These are phyloP conservation scores for Aspergillus candidus DNA, from an alignment of 2,329 filamentous ascomycete genomes.

Conservation along the genomic window DNA sequence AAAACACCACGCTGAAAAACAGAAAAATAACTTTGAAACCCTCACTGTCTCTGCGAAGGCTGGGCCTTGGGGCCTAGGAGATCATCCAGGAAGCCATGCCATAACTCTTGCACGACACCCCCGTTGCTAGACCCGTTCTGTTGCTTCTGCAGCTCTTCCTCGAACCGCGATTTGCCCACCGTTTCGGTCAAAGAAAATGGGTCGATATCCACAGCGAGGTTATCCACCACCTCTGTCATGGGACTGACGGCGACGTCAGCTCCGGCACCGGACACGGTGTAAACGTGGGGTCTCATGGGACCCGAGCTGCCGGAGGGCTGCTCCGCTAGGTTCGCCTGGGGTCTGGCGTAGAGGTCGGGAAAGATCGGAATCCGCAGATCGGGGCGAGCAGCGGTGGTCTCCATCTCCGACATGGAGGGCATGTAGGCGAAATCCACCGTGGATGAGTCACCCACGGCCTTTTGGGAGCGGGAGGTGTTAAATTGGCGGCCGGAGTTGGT, in stretches of 20 bases:
- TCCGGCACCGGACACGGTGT: constrained; percentile 42
- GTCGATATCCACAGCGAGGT: constrained; percentile 50
- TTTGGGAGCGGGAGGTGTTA: constrained; percentile 55
- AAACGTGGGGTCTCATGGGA: constrained; percentile 53
- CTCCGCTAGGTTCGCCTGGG: constrained; percentile 12
- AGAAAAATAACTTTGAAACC: neutral
- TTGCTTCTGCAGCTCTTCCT: constrained; percentile 31
- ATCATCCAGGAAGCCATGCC: constrained; percentile 34
- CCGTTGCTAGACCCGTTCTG: constrained; percentile 27
- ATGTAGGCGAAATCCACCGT: constrained; percentile 60
- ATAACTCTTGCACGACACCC: constrained; percentile 30
- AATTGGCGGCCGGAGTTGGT: constrained; percentile 52
- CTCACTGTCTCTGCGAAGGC: constrained; percentile 16
- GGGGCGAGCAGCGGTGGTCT: constrained; percentile 29
- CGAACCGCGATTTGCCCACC: constrained; percentile 36
- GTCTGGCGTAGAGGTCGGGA: constrained; percentile 33
- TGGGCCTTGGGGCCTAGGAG: constrained; percentile 30
- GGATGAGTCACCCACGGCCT: constrained; percentile 52
- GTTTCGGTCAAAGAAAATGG: constrained; percentile 51
- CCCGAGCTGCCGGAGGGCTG: constrained; percentile 12
- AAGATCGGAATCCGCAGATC: constrained; percentile 48
- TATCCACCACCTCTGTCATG: constrained; percentile 55
- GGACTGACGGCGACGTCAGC: constrained; percentile 46
- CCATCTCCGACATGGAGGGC: constrained; percentile 45
- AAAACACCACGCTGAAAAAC: constrained; percentile 1